Conservation (phyloP, 768 basidiomycete genomes). For the Tulasnella sp. region DNA sequence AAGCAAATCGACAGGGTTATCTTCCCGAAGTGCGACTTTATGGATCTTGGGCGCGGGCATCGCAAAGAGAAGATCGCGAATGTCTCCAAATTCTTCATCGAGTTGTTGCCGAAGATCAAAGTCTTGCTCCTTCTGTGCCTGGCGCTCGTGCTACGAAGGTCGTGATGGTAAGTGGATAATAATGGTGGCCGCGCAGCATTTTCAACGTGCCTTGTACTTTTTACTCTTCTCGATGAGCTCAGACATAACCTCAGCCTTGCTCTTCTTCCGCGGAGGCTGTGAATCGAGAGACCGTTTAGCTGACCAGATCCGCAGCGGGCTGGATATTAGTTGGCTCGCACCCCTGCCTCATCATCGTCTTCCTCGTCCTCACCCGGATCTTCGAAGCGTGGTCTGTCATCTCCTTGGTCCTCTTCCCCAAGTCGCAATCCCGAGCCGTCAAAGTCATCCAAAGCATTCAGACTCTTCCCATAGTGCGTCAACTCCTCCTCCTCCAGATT, state of each 20-base stretch:
- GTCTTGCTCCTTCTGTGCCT: constrained; percentile 76
- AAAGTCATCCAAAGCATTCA: constrained; percentile 78
- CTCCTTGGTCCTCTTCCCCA: constrained; percentile 45
- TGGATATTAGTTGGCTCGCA: constrained; percentile 16
- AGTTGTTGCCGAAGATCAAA: constrained; percentile 78
- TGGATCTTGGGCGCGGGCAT: constrained; percentile 11
- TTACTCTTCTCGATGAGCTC: constrained; percentile 98
- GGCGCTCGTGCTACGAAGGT: constrained; percentile 56
- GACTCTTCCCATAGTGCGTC: constrained; percentile 82
- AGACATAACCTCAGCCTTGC: constrained; percentile 93
- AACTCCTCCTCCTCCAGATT: constrained; percentile 72
- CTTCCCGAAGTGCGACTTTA: background rate
- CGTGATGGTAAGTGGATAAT: background rate
- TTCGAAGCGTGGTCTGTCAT: constrained; percentile 67
- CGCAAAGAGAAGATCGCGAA: constrained; percentile 62
- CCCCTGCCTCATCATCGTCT: constrained; percentile 38
- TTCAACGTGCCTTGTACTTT: constrained; percentile 63
- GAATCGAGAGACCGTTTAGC: background rate
- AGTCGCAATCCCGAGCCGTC: constrained; percentile 54
- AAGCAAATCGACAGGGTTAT: constrained; percentile 24
- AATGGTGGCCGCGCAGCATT: too few relatives aligned
- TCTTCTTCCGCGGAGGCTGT: constrained; percentile 75
- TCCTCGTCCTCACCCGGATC: constrained; percentile 58
- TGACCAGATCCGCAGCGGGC: constrained; percentile 3
- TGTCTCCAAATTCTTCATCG: constrained; percentile 73